phyloP scores from a whole-genome alignment of 768 basidiomycete genomes.

The Mycena belliarum region DNA sequence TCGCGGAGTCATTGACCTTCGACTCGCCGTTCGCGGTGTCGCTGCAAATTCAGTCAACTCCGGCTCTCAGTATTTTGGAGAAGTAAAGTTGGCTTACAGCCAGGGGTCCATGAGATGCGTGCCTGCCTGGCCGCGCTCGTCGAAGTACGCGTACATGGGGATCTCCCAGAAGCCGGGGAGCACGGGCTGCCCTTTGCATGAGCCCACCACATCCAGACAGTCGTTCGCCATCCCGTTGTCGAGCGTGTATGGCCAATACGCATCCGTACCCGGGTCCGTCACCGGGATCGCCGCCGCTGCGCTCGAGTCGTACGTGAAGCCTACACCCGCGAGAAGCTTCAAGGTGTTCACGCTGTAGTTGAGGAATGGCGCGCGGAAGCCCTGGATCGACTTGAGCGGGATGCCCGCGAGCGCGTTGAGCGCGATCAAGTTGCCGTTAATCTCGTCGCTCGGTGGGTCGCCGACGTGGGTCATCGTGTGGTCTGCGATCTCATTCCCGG shows the following conservation, averaged over 20 bases:
- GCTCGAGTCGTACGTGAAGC: conserved; percentile 75
- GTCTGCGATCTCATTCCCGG: conserved; percentile 82
- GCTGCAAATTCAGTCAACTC: background rate
- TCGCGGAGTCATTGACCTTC: conserved; percentile 57
- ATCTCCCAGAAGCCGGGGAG: conserved; percentile 84
- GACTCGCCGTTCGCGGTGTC: conserved; percentile 56
- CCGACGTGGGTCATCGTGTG: conserved; percentile 84
- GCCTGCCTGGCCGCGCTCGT: conserved; percentile 52
- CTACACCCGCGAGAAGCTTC: conserved; percentile 49
- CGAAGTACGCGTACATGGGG: conserved; percentile 82
- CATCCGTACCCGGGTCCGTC: conserved; percentile 65
- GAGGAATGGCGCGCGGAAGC: conserved; percentile 80
- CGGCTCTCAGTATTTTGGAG: background rate
- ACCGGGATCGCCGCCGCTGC: conserved; percentile 64
- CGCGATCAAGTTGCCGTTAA: conserved; percentile 78
- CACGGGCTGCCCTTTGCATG: conserved; percentile 70
- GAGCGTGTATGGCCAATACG: conserved; percentile 83
- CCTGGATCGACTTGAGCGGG: conserved; percentile 59
- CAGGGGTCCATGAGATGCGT: conserved; percentile 83
- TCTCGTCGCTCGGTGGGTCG: conserved; percentile 59
- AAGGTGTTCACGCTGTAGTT: conserved; percentile 67
- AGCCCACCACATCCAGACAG: conserved; percentile 54
- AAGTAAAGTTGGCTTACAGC: conserved; percentile 36
- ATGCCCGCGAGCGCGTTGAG: conserved; percentile 80
- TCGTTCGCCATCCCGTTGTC: conserved; percentile 81